phyloP scores from a whole-genome alignment of 1,139 yeast genomes.

The Taiozyma onychis region DNA sequence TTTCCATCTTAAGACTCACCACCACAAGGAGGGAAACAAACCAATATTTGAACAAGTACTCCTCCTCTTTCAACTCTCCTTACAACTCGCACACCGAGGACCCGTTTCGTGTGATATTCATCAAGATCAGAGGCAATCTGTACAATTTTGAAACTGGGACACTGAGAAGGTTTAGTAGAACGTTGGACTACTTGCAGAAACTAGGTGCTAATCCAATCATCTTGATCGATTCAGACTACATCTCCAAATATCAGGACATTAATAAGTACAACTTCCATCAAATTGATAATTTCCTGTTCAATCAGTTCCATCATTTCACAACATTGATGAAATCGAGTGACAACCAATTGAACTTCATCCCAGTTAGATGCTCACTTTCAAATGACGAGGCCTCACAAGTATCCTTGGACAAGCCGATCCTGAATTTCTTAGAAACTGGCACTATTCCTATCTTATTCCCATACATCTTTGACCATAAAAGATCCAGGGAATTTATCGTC shows the following conservation, averaged over 20 bases:
- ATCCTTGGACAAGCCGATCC: not conserved
- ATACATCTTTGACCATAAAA: constrained; percentile 10
- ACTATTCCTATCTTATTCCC: constrained; percentile 22
- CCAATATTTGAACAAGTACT: constrained; percentile 57
- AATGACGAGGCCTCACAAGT: not conserved
- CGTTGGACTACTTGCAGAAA: constrained; percentile 32
- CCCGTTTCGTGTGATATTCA: constrained; percentile 47
- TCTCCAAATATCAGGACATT: constrained; percentile 1
- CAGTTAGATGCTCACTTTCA: constrained; percentile 2
- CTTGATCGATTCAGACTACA: constrained; percentile 26
- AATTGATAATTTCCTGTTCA: constrained; percentile 14
- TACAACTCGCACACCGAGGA: not conserved
- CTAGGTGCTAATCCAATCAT: constrained; percentile 37
- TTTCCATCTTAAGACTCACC: constrained; percentile 65
- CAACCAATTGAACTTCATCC: not conserved
- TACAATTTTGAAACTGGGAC: constrained; percentile 23
- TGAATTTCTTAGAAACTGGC: not conserved
- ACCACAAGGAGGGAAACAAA: constrained; percentile 74
- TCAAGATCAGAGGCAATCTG: constrained; percentile 39
- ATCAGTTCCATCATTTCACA: constrained; percentile 17
- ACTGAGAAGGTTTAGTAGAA: constrained; percentile 27
- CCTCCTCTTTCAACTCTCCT: constrained; percentile 25
- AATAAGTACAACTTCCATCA: constrained; percentile 9
- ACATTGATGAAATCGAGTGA: not conserved
- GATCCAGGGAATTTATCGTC: constrained; percentile 14